Base-by-base conservation (phyloP, 257 asterid species). In the Cynanchum wilfordii region DNA sequence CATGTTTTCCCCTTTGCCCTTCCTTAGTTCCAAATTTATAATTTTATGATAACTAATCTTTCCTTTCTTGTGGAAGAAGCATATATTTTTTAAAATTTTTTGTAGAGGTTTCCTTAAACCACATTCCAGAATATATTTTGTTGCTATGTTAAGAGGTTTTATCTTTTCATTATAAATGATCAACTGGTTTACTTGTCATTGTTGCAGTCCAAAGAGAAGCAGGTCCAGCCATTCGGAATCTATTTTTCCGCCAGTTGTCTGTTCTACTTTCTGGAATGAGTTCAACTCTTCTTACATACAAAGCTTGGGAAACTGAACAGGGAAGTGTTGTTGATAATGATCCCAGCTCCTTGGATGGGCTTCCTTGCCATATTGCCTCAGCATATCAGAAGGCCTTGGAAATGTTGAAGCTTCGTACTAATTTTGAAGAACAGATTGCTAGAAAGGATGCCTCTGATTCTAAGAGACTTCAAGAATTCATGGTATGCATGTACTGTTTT, bases 171-270 rank as follows among this genome's bases (percentile, higher is more conserved):
- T 33, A 9, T 66, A 63, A 69, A 73, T 66, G 68, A 47, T 72
- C 69, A 79, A 67, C 75, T 30, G 72, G 62, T 63, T 40, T 56
- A 73, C 49, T 25, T 64, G 38, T 16, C 62, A 74, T 40, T 78
- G 68, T 69, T 80, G 79, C 86, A 95, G 99, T 86, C 82, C 45
- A 89, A 85, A 84, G 99, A 92, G 76, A 89, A 88, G 89, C 97
- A 92, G 86, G 79, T 83, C 66, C 96, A 88, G 84, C 91, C 11
- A 81, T 92, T 76, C 84, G 95, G 33, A 87, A 74, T 79, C 82
- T 95, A 74, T 95, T 86, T 77, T 95, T 83, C 69, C 98, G 99
- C 33, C 98, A 95, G 83, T 80, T 95, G 82, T 95, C 98, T 75
- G 82, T 95, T 79, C 99, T 97, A 66, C 95, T 86, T 73, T 81